Evolutionary conservation across 1,284 basidiomycete genomes (phyloP).

Genomic region (Ganoderma meredithae): DNA sequence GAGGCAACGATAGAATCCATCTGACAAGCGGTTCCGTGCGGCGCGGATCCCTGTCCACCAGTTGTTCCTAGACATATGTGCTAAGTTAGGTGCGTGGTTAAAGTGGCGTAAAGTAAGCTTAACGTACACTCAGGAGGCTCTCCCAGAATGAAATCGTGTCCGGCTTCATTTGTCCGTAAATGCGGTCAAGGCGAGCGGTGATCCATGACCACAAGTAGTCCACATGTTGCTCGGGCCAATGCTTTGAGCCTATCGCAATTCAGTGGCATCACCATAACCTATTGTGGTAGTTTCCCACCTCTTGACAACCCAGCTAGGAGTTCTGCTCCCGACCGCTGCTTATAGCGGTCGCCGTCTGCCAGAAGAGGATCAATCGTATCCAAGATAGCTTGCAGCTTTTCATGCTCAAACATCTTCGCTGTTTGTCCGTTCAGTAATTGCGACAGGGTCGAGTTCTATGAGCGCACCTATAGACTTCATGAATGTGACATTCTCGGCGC

Average conservation of each 20-base stretch:
- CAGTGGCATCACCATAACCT: conserved; percentile 11
- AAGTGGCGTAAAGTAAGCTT: not conserved
- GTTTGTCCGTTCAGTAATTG: conserved; percentile 22
- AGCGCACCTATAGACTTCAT: conserved; percentile 73
- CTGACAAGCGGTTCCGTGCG: conserved; percentile 81
- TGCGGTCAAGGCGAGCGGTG: conserved; percentile 67
- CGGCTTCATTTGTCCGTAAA: conserved; percentile 84
- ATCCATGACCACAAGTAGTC: conserved; percentile 86
- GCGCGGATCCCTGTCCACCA: conserved; percentile 86
- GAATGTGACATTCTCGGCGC: conserved; percentile 70
- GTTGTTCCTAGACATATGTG: conserved; percentile 55
- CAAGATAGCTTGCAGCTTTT: conserved; percentile 61
- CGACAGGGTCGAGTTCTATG: conserved; percentile 18
- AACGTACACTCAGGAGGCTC: conserved; percentile 62
- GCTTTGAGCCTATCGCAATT: conserved; percentile 76
- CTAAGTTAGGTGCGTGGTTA: conserved; percentile 8
- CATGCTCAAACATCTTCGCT: conserved; percentile 75
- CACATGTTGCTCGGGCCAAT: conserved; percentile 79
- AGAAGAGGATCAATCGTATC: conserved; percentile 66
- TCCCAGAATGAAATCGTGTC: conserved; percentile 86
- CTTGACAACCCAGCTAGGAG: conserved; percentile 79
- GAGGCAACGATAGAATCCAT: conserved; percentile 79
- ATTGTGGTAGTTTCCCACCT: conserved; percentile 47
- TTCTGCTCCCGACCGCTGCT: conserved; percentile 92
- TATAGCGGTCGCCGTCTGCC: conserved; percentile 83